Conservation (phyloP, 1,284 basidiomycete species). For the Phlebopus sp. region DNA sequence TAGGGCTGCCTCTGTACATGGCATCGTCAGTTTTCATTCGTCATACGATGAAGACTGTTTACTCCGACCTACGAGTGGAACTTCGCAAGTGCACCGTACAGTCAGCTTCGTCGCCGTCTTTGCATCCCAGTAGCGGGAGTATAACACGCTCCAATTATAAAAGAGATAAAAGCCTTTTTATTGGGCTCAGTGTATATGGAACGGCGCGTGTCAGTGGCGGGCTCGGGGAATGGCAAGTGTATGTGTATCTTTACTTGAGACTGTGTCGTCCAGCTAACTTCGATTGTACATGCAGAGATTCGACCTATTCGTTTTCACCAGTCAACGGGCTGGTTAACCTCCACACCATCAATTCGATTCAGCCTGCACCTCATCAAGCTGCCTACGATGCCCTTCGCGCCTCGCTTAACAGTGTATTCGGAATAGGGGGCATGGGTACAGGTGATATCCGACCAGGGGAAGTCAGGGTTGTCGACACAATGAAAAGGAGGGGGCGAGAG, state of each 20-base stretch:
- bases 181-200: conserved; percentile 56
- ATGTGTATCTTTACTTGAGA: conserved; percentile 31
- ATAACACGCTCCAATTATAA: conserved; percentile 4
- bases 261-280: conserved; percentile 3
- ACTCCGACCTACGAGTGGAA: conserved; percentile 59
- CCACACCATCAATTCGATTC: conserved; percentile 68
- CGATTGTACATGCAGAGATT: conserved; percentile 45
- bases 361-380: conserved; percentile 67
- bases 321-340: conserved; percentile 56
- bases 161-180: conserved; percentile 53
- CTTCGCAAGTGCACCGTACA: conserved; percentile 47
- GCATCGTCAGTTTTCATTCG: conserved; percentile 67
- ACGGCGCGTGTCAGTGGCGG: conserved; percentile 58
- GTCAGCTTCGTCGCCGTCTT: conserved; percentile 11
- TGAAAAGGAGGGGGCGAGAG: background rate
- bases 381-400: conserved; percentile 61
- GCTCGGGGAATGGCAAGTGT: conserved; percentile 68
- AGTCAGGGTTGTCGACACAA: conserved; percentile 10
- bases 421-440: conserved; percentile 27
- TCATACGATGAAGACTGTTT: conserved; percentile 71
- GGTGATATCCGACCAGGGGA: conserved; percentile 22
- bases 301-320: conserved; percentile 73
- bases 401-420: conserved; percentile 47
- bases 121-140: conserved; percentile 11
- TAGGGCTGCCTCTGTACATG: conserved; percentile 68